Evolutionary conservation across 768 basidiomycete species (phyloP), one percentile per base, ranked within the genome.

Genomic region (Daedaleopsis sinensis): DNA sequence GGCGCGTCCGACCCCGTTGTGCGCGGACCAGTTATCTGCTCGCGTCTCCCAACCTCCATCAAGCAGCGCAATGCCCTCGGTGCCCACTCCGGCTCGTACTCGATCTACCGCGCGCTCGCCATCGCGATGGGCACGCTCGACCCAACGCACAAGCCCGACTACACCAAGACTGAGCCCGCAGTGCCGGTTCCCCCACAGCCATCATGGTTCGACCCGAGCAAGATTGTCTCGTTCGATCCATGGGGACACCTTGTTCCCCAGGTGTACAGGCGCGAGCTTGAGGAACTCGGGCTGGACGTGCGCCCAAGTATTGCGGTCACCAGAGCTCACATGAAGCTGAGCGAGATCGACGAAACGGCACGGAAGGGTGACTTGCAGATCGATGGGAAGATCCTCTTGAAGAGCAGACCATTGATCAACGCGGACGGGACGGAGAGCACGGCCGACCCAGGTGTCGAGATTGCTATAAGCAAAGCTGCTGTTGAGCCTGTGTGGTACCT

Each of bases 401-500:
- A 82, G 74, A 91, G 88, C 63, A 76, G 76, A 18, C 90, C 86
- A 46, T 68, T 88, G 54, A 77, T 69, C 55, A 90, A 90, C 51
- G 80, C 81, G 19, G 89, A 92, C 68, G 89, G 89, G 13, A 80
- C 81, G 0, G 70, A 70, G 60, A 86, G 82, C 57, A 73, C 77
- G 8, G 83, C 78, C 24, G 81, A 84, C 58, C 85, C 88, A 9
- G 96, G 96, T 7, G 85, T 98, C 18, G 96, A 98, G 78, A 84
- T 98, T 13, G 84, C 78, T 49, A 84, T 90, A n/a, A 88, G 86
- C 72, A 98, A 98, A 77, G 96, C 95, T 0, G 96, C 96, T 0
- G 89, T 98, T 9, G 96, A 98, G 71, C 96, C 96, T 0, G 95
- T 98, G 15, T 98, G 96, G 96, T 93, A 90, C 72, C 77, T 97